Evolutionary conservation across 306 rosid species (phyloP).

Genomic region (Cicer cuneatum): DNA sequence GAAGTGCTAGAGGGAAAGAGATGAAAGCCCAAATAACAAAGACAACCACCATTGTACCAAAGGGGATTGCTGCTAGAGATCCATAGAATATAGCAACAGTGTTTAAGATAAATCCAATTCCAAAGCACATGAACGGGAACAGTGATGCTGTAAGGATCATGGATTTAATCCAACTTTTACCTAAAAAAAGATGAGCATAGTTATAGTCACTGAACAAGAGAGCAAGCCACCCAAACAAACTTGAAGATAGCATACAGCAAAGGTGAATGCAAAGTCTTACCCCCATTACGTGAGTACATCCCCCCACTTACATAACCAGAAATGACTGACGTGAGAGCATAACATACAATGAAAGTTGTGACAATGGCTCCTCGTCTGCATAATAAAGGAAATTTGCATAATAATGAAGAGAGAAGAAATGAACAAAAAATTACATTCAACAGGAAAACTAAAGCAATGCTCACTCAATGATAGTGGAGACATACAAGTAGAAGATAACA

Average conservation of each 20-base stretch:
- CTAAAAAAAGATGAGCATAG: slow-evolving; percentile 50
- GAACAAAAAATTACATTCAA: slow-evolving; percentile 10
- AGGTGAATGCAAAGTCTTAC: slow-evolving; percentile 52
- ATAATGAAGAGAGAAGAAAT: slow-evolving; percentile 23
- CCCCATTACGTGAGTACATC: slow-evolving; percentile 98
- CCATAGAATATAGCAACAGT: slow-evolving; percentile 97
- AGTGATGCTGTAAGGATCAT: slow-evolving; percentile 98
- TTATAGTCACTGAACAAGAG: slow-evolving; percentile 10
- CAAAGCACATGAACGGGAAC: slow-evolving; percentile 97
- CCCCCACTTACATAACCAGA: slow-evolving; percentile 99
- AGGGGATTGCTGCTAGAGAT: slow-evolving; percentile 97
- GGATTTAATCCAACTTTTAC: slow-evolving; percentile 97
- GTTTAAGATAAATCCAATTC: slow-evolving; percentile 92
- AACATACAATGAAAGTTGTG: slow-evolving; percentile 97
- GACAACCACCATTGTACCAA: slow-evolving; percentile 97
- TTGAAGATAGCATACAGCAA: slow-evolving; percentile 29
- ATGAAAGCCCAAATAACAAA: slow-evolving; percentile 99
- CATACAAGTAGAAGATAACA: slow-evolving; percentile 35
- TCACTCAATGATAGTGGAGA: slow-evolving; percentile 7
- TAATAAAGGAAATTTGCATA: slow-evolving; percentile 33
- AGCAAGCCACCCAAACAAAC: slow-evolving; percentile 28
- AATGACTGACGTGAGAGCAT: slow-evolving; percentile 97
- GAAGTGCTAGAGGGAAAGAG: slow-evolving; percentile 98
- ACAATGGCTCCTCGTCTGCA: slow-evolving; percentile 98
- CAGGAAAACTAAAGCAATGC: slow-evolving; percentile 16